phyloP scores from a whole-genome alignment of 1,284 basidiomycete genomes.

The Rhodotorula sp. region DNA sequence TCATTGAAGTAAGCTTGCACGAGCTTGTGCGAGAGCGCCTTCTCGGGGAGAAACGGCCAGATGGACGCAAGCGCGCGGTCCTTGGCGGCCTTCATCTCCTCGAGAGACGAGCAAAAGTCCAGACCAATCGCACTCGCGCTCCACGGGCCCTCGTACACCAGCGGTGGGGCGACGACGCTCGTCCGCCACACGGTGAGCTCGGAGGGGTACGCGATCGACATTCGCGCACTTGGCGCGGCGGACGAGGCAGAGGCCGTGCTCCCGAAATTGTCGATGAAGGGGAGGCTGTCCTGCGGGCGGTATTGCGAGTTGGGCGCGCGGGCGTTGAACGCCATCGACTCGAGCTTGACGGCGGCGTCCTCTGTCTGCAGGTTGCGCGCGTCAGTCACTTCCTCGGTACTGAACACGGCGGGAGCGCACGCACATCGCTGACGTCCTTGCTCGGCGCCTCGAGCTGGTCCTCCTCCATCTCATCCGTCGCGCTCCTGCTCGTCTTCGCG shows the following conservation, averaged over 20 bases:
- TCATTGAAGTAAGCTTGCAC: constrained; percentile 28
- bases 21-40: constrained; percentile 8
- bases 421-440: constrained; percentile 15
- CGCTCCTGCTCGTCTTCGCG: background rate
- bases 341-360: constrained; percentile 32
- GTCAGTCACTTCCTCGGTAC: background rate
- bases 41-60: constrained; percentile 14
- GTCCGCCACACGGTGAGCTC: constrained; percentile 31
- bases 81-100: constrained; percentile 13
- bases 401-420: background rate
- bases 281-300: constrained; percentile 25
- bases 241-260: background rate
- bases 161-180: constrained; percentile 23
- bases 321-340: constrained; percentile 22
- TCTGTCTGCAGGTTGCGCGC: constrained; percentile 11
- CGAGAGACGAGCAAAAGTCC: constrained; percentile 12
- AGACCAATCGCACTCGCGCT: constrained; percentile 18
- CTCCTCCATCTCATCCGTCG: background rate
- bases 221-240: background rate
- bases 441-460: constrained; percentile 12
- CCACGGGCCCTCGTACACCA: constrained; percentile 18
- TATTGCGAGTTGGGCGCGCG: constrained; percentile 18
- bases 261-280: constrained; percentile 29
- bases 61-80: constrained; percentile 2
- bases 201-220: background rate